A percentile compares a stretch with the other conserved stretches of the same genome.
phyloP scores from a whole-genome alignment of 2,329 filamentous ascomycete genomes.

The Hymenoscyphus fructigenus region DNA sequence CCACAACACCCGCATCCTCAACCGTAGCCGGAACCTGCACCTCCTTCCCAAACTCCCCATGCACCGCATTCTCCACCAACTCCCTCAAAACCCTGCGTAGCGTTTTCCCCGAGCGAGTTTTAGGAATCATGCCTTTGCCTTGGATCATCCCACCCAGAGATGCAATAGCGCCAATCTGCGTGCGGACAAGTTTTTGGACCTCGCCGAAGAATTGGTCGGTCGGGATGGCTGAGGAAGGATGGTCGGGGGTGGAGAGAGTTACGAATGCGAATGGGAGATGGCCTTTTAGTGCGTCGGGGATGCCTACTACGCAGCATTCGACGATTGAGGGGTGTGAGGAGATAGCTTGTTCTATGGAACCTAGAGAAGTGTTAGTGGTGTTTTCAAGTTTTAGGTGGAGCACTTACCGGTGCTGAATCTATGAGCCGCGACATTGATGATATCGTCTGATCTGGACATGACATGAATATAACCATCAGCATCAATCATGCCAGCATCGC shows the following conservation, averaged over 20 bases:
- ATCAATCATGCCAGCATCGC: conserved; percentile 86
- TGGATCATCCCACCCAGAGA: conserved; percentile 82
- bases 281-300: conserved; percentile 84
- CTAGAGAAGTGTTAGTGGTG: conserved; percentile 42
- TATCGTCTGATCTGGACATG: conserved; percentile 71
- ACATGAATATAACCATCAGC: conserved; percentile 65
- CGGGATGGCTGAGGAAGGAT: conserved; percentile 52
- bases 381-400: neutral
- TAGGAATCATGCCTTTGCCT: conserved; percentile 83
- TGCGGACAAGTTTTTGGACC: conserved; percentile 70
- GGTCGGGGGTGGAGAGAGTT: conserved; percentile 53
- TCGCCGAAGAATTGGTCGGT: conserved; percentile 51
- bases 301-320: conserved; percentile 82
- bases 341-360: conserved; percentile 87
- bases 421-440: conserved; percentile 95
- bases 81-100: conserved; percentile 78
- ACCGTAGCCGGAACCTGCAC: conserved; percentile 81
- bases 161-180: conserved; percentile 85
- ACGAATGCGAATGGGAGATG: conserved; percentile 91
- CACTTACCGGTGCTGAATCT: conserved; percentile 77
- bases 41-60: conserved; percentile 68
- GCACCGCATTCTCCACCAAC: conserved; percentile 77
- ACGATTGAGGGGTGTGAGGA: conserved; percentile 75
- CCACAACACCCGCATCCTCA: conserved; percentile 74
- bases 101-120: conserved; percentile 91